Conservation (phyloP, 1,284 basidiomycete genomes). For the Quambalaria eucalypti region DNA sequence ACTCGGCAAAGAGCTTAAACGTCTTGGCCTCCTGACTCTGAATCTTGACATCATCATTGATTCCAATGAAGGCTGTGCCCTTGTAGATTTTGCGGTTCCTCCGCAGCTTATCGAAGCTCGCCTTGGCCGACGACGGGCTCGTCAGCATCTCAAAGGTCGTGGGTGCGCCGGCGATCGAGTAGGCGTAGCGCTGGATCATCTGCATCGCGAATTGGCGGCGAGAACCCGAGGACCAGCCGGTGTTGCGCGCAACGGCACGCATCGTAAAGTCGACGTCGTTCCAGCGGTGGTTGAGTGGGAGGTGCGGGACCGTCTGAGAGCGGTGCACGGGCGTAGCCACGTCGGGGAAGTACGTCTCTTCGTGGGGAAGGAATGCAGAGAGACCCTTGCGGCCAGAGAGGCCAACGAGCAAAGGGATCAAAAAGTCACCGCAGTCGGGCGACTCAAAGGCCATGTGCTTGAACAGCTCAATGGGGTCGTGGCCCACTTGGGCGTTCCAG, state of each 20-base stretch:
- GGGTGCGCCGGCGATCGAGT: constrained; percentile 1
- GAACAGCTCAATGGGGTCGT: constrained; percentile 4
- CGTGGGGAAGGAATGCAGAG: constrained; percentile 2
- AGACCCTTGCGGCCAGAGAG: constrained; percentile 3
- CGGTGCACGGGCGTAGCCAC: neutral
- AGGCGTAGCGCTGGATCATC: constrained; percentile 8
- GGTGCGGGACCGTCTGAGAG: neutral
- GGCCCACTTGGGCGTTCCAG: neutral
- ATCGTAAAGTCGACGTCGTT: constrained; percentile 1
- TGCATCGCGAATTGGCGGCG: constrained; percentile 1
- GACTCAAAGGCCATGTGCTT: constrained; percentile 9
- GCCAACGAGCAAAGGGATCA: neutral
- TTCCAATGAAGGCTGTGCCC: neutral
- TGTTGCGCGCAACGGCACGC: neutral
- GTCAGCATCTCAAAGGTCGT: constrained; percentile 2
- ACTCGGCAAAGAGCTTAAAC: neutral
- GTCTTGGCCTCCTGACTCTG: neutral
- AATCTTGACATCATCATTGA: constrained; percentile 5
- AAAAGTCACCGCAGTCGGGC: constrained; percentile 8
- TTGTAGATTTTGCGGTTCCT: neutral
- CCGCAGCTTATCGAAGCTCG: neutral
- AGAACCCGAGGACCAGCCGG: neutral
- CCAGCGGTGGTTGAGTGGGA: neutral
- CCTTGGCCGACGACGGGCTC: neutral
- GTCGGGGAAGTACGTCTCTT: constrained; percentile 2